Evolutionary conservation across 2,329 filamentous ascomycete species (phyloP), one percentile per base, ranked within the genome.

Genomic region (Fusarium zealandicum): DNA sequence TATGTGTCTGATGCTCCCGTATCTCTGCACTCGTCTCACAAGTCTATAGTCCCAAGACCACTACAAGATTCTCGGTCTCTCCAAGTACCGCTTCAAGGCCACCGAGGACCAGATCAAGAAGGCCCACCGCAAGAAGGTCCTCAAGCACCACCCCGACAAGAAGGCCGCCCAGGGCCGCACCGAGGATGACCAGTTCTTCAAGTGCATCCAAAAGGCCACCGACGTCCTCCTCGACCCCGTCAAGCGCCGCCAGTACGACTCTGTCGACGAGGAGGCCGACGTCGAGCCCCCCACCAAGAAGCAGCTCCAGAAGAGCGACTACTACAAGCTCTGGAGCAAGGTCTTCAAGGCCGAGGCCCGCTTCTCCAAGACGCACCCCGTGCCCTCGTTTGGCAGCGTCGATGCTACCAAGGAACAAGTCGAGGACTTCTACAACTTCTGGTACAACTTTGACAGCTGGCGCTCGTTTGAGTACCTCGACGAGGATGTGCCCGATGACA

Each of bases 401-500:
- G 89, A 96, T 64, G 88, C 90, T 71, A 85, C 85, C 68, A 90
- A 93, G 77, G 90, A 96, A 72, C 88, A 96, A 8, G 95, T 99
- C 39, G 93, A 98, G 72, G 81, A 82, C 47, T 99, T 99, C 77
- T 99, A 99, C 85, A 96, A 99, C 84, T 99, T 98, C 82, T 99
- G 90, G 89, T 99, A 98, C 83, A 96, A 93, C 83, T 96, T 99
- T 70, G 95, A 99, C 83, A 95, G 90, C 76, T 99, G 95, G 95
- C 85, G 95, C 58, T 88, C 90, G 3, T 99, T 99, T 70, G 95
- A 99, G 80, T 99, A 99, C 78, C 90, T 96, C 54, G 95, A 99
- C 72, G 95, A 99, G 81, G 95, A 99, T 73, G 93, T 99, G 25
- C 95, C 95, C 33, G 95, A 99, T 71, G 95, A 99, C 82, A 96